Conservation (phyloP, 768 basidiomycete species). For the Suillus ampliporus region DNA sequence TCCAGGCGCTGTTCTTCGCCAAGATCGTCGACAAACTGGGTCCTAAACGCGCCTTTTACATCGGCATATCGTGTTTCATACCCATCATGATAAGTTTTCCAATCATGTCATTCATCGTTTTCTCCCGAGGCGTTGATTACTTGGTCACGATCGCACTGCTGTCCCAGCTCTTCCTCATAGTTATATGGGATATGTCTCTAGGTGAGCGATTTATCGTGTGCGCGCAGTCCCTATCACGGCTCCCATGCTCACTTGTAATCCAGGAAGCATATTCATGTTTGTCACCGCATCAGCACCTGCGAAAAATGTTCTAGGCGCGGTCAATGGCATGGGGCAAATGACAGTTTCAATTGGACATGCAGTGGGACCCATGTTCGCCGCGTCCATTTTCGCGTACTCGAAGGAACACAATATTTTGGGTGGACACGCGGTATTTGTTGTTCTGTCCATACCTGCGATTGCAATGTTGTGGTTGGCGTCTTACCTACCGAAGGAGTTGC, state of each 20-base stretch:
- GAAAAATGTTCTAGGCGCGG: constrained; percentile 49
- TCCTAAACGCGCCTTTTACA: constrained; percentile 28
- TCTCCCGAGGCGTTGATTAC: constrained; percentile 29
- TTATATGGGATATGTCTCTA: constrained; percentile 58
- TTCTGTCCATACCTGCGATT: constrained; percentile 32
- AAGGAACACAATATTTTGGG: constrained; percentile 49
- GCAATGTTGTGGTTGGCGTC: constrained; percentile 37
- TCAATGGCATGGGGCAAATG: constrained; percentile 63
- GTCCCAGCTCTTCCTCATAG: constrained; percentile 52
- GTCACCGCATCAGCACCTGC: constrained; percentile 36
- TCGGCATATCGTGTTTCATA: constrained; percentile 23
- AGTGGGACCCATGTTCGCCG: constrained; percentile 57
- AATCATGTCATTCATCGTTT: constrained; percentile 23
- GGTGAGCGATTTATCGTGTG: constrained; percentile 46
- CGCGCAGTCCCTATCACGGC: not conserved
- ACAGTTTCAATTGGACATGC: constrained; percentile 52
- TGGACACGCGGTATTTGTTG: constrained; percentile 52
- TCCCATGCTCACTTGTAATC: not conserved
- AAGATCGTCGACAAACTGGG: constrained; percentile 28
- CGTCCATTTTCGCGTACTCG: constrained; percentile 62
- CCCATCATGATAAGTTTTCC: constrained; percentile 30
- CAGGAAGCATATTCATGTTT: constrained; percentile 39
- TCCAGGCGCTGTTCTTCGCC: constrained; percentile 34
- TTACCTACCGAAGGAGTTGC: constrained; percentile 46
- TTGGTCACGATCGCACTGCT: constrained; percentile 53